Evolutionary conservation across 768 basidiomycete species (phyloP).

Genomic region (Tricholoma bakamatsutake): DNA sequence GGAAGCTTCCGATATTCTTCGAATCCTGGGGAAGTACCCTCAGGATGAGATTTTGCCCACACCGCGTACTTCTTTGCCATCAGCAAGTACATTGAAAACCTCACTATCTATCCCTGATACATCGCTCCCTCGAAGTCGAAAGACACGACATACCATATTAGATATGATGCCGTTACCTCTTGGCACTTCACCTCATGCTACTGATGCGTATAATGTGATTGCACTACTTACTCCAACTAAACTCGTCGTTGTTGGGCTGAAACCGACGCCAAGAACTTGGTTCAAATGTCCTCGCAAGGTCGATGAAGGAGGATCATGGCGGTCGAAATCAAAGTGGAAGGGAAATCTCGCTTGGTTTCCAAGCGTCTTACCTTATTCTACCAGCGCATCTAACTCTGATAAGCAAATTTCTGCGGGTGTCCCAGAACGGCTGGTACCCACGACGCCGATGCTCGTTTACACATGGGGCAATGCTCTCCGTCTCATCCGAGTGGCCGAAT

Average conservation of each 20-base stretch:
- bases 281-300: slow-evolving; percentile 61
- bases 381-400: slow-evolving; percentile 16
- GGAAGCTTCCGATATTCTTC: slow-evolving; percentile 89
- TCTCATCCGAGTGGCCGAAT: slow-evolving; percentile 63
- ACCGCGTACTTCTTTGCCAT: slow-evolving; percentile 7
- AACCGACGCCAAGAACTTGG: slow-evolving; percentile 91
- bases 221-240: slow-evolving; percentile 89
- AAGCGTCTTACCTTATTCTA: slow-evolving; percentile 32
- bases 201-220: slow-evolving; percentile 74
- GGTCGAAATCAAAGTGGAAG: slow-evolving; percentile 42
- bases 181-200: slow-evolving; percentile 64
- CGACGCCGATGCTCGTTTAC: slow-evolving; percentile 69
- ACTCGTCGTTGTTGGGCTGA: slow-evolving; percentile 87
- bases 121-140: slow-evolving; percentile 37
- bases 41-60: slow-evolving; percentile 30
- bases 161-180: slow-evolving; percentile 79
- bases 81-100: slow-evolving; percentile 3
- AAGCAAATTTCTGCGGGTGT: slow-evolving; percentile 14
- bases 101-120: slow-evolving; percentile 13
- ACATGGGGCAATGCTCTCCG: slow-evolving; percentile 74
- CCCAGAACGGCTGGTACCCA: slow-evolving; percentile 16
- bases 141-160: slow-evolving; percentile 61
- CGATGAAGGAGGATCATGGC: slow-evolving; percentile 37
- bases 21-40: slow-evolving; percentile 90
- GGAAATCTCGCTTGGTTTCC: slow-evolving; percentile 84